A percentile compares a stretch with the other conserved stretches of the same genome.
phyloP scores from a whole-genome alignment of 805 yeast species.

The Wickerhamomyces tratensis region DNA sequence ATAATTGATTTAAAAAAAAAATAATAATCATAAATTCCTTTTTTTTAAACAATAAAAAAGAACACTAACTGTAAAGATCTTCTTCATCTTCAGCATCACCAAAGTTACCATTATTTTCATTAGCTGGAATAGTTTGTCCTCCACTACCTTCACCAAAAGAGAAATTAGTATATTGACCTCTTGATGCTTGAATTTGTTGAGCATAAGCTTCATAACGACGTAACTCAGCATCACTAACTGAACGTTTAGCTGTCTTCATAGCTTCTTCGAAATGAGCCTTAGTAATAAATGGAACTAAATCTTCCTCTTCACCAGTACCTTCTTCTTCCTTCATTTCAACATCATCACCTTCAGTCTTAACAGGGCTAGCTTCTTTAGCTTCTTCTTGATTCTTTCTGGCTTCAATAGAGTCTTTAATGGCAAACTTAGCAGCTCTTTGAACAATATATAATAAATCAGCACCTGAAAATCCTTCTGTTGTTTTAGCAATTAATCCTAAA shows the following conservation, averaged over 20 bases:
- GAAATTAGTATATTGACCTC: conserved; percentile 91
- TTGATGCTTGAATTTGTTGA: conserved; percentile 89
- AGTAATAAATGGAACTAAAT: conserved; percentile 93
- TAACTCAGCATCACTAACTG: conserved; percentile 93
- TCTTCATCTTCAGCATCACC: conserved; percentile 50
- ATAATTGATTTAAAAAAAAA: too few relatives aligned
- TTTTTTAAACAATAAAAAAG: neutral
- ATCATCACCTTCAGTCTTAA: conserved; percentile 36
- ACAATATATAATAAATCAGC: conserved; percentile 96
- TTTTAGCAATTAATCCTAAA: conserved; percentile 78
- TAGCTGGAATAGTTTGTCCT: conserved; percentile 26
- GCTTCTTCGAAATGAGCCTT: conserved; percentile 97
- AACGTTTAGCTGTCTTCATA: conserved; percentile 97
- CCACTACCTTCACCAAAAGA: conserved; percentile 52
- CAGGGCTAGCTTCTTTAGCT: conserved; percentile 31
- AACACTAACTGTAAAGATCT: conserved; percentile 47
- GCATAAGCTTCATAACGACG: conserved; percentile 99
- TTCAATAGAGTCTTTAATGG: conserved; percentile 95
- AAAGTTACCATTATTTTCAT: conserved; percentile 24
- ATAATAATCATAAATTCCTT: too few relatives aligned
- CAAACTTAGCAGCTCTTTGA: conserved; percentile 97
- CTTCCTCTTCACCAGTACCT: conserved; percentile 62
- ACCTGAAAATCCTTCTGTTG: conserved; percentile 98
- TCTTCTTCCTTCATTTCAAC: conserved; percentile 37
- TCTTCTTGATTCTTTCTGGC: conserved; percentile 36